Base-by-base conservation (phyloP, 352 stramenopile species). In the Phytophthora europaea region DNA sequence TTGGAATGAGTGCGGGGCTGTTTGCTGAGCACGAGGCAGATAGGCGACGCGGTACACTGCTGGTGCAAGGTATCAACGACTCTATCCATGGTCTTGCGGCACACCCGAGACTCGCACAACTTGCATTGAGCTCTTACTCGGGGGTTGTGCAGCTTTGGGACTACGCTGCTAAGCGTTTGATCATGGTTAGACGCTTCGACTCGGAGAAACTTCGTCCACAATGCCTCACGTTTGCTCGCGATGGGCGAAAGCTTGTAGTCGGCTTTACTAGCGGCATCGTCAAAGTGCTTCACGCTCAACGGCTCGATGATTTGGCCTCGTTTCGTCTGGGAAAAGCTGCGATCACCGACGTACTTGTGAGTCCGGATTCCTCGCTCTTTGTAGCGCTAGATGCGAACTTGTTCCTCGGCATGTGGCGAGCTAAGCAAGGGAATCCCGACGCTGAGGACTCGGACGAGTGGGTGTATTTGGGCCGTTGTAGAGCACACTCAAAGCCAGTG, bases 141-240 rank as follows among this genome's bases (percentile, higher is more conserved):
- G 95, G 95, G 22, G 82, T 93, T 28, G 58, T 98, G 0, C 91
- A 98, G 69, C 70, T 98, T 8, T 98, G 95, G 95, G 92, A 99
- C 69, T 98, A 97, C 67, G 75, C 80, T 15, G 73, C 82, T 16
- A 95, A 97, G 66, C 78, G 88, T 1, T 76, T 98, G 16, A 76
- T 98, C 33, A 95, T 96, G 82, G 83, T 98, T 67, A 76, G 82
- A 56, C 88, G 88, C 63, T 95, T 94, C 65, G 82, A 93, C 23
- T 63, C 72, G 2, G 66, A 78, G 45, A 81, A 93, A 57, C 82
- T 90, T 15, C 80, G 87, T 13, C 92, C 94, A 8, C 85, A 95
- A 56, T 95, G 87, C 59, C 77, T 97, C 8, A 81, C 83, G 26
- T 98, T 98, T 65, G 78, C 93, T 51, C 86, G 84, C 16, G 71